Percentiles rank a stretch among this genome's conserved stretches.
These are phyloP conservation scores for Thoreauomyces humboldtii DNA, from an alignment of 192 early-diverging fungal genomes.

Conservation along the genomic window DNA sequence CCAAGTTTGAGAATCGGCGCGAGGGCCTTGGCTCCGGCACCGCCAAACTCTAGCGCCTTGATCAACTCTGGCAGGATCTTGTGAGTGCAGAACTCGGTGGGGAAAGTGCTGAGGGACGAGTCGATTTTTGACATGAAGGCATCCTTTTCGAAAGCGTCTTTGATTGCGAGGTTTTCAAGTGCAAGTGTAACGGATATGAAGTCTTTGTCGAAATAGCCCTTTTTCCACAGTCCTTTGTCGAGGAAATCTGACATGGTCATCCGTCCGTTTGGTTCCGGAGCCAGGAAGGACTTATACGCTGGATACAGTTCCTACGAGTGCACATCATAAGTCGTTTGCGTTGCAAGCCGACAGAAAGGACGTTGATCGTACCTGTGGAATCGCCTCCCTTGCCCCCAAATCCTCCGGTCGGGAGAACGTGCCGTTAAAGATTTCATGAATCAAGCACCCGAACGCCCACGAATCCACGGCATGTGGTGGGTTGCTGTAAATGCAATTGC, in stretches of 20 bases:
- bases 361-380: slow-evolving; percentile 5
- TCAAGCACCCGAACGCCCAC: slow-evolving; percentile 77
- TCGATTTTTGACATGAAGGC: slow-evolving; percentile 74
- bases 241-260: slow-evolving; percentile 68
- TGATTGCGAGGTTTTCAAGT: slow-evolving; percentile 89
- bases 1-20: slow-evolving; percentile 84
- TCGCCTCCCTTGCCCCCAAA: slow-evolving; percentile 18
- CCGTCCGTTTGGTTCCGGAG: slow-evolving; percentile 59
- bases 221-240: slow-evolving; percentile 54
- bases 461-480: slow-evolving; percentile 65
- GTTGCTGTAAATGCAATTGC: slow-evolving; percentile 22
- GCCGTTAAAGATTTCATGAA: slow-evolving; percentile 82
- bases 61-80: slow-evolving; percentile 92
- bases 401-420: slow-evolving; percentile 30
- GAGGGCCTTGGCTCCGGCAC: slow-evolving; percentile 46
- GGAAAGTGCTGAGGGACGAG: slow-evolving; percentile 70
- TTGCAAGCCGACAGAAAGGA: too few relatives aligned
- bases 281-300: slow-evolving; percentile 61
- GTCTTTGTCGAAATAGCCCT: slow-evolving; percentile 77
- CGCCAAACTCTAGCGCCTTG: slow-evolving; percentile 56
- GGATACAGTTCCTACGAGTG: slow-evolving; percentile 20
- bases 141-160: slow-evolving; percentile 82
- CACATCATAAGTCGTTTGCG: too few relatives aligned
- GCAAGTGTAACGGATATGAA: slow-evolving; percentile 82
- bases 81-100: slow-evolving; percentile 78